Percentiles rank a stretch among this genome's conserved stretches.
Evolutionary conservation across 345 rosid genomes (phyloP).

Genomic region (Pistacia integerrima): DNA sequence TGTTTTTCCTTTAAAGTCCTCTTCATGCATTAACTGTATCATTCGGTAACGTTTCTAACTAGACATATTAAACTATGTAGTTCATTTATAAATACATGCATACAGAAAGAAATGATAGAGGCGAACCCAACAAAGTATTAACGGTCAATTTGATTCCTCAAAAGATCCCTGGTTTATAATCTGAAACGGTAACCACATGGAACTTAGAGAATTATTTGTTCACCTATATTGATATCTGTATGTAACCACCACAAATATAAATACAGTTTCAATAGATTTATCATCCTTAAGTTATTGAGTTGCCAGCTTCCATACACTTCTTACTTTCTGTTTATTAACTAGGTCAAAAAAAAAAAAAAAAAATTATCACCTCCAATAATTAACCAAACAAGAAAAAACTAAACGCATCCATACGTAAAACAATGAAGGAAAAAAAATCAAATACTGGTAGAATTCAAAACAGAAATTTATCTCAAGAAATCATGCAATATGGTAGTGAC

Average conservation of each 20-base stretch:
- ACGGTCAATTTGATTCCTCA: conserved; percentile 1
- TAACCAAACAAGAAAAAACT: conserved; percentile 3
- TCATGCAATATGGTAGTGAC: not conserved
- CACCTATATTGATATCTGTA: not conserved
- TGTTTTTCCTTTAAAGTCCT: not conserved
- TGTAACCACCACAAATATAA: not conserved
- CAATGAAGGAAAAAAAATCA: not conserved
- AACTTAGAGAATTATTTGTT: not conserved
- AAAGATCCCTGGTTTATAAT: not conserved
- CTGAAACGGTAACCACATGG: not conserved
- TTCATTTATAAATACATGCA: not conserved
- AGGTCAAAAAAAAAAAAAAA: too few species aligned
- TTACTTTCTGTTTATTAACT: too few species aligned
- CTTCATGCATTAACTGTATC: not conserved
- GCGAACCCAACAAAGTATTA: not conserved
- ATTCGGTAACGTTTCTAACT: not conserved
- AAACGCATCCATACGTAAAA: not conserved
- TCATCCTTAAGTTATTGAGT: conserved; percentile 1
- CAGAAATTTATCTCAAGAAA: not conserved
- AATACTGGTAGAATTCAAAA: not conserved
- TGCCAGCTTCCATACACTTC: not conserved
- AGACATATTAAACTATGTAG: not conserved
- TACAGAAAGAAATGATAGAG: not conserved
- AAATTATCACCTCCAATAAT: not conserved
- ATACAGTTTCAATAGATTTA: not conserved